Evolutionary conservation across 148 eudicot species (phyloP).

Genomic region (Fagopyrum esculentum): DNA sequence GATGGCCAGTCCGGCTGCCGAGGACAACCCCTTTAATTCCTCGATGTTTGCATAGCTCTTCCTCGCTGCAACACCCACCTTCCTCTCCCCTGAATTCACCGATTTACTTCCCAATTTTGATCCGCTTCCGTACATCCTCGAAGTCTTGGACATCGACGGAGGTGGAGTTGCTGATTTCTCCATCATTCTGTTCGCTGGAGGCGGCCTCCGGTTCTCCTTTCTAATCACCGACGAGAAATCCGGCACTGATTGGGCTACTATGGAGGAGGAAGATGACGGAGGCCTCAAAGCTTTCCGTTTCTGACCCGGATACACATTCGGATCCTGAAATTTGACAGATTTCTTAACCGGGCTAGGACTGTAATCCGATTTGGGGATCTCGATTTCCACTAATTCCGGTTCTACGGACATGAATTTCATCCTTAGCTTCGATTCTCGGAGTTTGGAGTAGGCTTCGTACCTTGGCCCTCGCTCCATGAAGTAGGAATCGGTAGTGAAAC

Average conservation of each 20-base stretch:
- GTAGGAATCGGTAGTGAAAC: constrained; percentile 27
- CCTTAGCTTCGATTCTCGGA: constrained; percentile 58
- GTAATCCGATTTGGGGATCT: constrained; percentile 18
- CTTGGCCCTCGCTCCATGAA: constrained; percentile 63
- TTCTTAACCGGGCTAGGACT: constrained; percentile 48
- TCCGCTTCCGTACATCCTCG: constrained; percentile 34
- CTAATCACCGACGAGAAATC: constrained; percentile 57
- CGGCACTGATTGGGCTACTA: constrained; percentile 83
- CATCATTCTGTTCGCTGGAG: constrained; percentile 20
- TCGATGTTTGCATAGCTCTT: constrained; percentile 77
- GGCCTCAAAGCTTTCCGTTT: constrained; percentile 5
- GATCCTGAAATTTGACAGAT: constrained; percentile 40
- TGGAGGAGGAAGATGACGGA: constrained; percentile 23
- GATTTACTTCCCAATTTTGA: constrained; percentile 44
- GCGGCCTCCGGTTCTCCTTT: constrained; percentile 76
- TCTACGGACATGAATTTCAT: constrained; percentile 21
- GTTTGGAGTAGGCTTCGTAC: constrained; percentile 57
- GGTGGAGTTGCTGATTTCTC: constrained; percentile 34
- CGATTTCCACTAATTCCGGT: not conserved
- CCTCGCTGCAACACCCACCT: constrained; percentile 39
- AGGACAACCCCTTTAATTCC: constrained; percentile 60
- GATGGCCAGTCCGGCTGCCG: constrained; percentile 48
- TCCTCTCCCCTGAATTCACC: constrained; percentile 48
- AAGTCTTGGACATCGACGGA: constrained; percentile 32
- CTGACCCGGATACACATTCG: constrained; percentile 22